Conservation (phyloP, 352 stramenopile genomes). For the Blastocystis sp. region DNA sequence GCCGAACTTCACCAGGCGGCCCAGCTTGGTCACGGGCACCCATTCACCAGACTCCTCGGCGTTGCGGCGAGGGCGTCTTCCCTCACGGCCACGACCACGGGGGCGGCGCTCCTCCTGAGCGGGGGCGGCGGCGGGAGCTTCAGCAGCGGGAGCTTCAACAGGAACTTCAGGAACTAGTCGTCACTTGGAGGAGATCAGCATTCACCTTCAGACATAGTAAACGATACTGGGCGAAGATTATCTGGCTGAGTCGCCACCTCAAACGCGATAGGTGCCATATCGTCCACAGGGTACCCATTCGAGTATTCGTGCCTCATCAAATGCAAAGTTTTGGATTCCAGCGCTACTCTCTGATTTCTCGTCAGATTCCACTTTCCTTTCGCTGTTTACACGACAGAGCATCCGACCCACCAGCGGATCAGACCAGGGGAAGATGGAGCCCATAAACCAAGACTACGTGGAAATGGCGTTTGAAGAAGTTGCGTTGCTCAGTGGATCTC, state of each 20-base stretch:
- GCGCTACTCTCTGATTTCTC: too few relatives aligned
- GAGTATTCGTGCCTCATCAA: too few relatives aligned
- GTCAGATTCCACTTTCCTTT: too few relatives aligned
- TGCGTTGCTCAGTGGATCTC: neutral
- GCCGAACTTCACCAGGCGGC: constrained; percentile 97
- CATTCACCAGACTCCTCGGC: constrained; percentile 77
- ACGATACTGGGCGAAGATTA: neutral
- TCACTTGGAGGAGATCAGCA: neutral
- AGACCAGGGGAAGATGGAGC: neutral
- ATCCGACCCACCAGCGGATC: too few relatives aligned
- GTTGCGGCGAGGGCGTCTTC: constrained; percentile 14
- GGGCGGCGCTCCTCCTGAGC: constrained; percentile 35
- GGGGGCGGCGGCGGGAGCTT: constrained; percentile 4
- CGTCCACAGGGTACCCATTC: too few relatives aligned
- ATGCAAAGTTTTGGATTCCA: too few relatives aligned
- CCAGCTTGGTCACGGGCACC: constrained; percentile 99
- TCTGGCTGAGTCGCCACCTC: too few relatives aligned
- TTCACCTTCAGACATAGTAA: constrained; percentile 49
- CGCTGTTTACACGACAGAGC: too few relatives aligned
- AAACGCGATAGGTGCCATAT: too few relatives aligned
- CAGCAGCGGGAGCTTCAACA: constrained; percentile 29
- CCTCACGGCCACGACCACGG: constrained; percentile 57
- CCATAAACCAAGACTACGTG: constrained; percentile 64
- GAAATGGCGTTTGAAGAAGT: constrained; percentile 65
- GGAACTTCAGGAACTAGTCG: constrained; percentile 18